Evolutionary conservation across 1,284 basidiomycete species (phyloP).

Genomic region (Puccinia hordei): DNA sequence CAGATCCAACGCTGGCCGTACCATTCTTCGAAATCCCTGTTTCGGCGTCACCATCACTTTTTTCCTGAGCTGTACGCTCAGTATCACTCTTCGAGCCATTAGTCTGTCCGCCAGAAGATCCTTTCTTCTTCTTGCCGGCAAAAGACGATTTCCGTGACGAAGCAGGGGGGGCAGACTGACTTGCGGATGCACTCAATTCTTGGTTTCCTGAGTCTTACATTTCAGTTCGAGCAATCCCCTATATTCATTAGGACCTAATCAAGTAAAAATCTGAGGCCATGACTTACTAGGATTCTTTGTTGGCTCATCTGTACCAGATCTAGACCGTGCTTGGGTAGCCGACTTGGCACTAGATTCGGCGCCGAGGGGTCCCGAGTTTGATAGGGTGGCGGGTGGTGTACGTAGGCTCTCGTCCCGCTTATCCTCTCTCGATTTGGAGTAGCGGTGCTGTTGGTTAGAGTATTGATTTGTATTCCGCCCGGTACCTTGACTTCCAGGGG

Average conservation of each 20-base stretch:
- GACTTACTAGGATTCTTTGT: conserved; percentile 25
- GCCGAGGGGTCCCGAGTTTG: conserved; percentile 7
- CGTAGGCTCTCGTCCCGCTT: conserved; percentile 8
- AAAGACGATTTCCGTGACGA: conserved; percentile 45
- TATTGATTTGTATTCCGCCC: conserved; percentile 13
- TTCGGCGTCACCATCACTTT: conserved; percentile 20
- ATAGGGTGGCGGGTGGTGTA: not conserved
- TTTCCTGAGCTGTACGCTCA: conserved; percentile 8
- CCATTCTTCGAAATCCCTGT: not conserved
- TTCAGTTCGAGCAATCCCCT: not conserved
- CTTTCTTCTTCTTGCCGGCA: conserved; percentile 39
- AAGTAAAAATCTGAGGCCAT: not conserved
- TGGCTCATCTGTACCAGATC: not conserved
- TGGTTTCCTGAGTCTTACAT: conserved; percentile 10
- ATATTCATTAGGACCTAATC: conserved; percentile 7
- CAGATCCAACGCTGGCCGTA: not conserved
- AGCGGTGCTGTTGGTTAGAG: conserved; percentile 15
- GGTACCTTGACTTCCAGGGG: not conserved
- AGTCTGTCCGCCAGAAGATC: not conserved
- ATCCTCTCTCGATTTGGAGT: conserved; percentile 25
- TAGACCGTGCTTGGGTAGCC: conserved; percentile 10
- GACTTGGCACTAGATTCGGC: conserved; percentile 3
- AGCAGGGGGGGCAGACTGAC: conserved; percentile 17
- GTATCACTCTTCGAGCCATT: conserved; percentile 31
- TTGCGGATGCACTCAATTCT: not conserved